Conservation (phyloP, 169 alveolate species). For the Cryptosporidium muris region DNA sequence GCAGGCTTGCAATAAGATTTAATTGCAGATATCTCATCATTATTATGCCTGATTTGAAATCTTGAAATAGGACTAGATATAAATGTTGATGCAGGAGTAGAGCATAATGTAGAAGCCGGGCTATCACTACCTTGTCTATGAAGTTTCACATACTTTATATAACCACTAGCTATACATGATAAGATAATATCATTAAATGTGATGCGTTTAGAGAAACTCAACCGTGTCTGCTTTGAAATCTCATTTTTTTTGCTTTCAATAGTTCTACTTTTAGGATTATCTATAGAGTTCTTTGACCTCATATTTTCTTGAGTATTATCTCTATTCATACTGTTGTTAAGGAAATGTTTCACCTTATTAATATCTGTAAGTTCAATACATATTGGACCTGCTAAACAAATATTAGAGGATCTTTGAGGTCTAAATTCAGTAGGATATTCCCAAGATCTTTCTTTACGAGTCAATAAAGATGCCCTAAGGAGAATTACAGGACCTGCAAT, state of each 20-base stretch:
- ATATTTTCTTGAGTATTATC: no score
- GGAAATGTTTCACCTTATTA: slow-evolving; percentile 27
- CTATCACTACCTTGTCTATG: neutral
- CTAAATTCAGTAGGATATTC: slow-evolving; percentile 34
- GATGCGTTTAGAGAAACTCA: slow-evolving; percentile 49
- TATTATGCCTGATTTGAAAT: neutral
- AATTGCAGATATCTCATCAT: neutral
- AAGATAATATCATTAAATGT: slow-evolving; percentile 64
- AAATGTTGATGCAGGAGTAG: slow-evolving; percentile 12
- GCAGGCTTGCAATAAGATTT: neutral
- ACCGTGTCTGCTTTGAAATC: neutral
- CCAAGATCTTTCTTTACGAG: slow-evolving; percentile 68
- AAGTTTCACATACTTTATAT: slow-evolving; percentile 39
- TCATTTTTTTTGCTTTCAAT: neutral
- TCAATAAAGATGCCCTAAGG: slow-evolving; percentile 34
- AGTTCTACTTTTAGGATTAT: neutral
- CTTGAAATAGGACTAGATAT: neutral
- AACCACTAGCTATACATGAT: slow-evolving; percentile 71
- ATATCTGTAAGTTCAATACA: slow-evolving; percentile 28
- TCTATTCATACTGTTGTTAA: neutral
- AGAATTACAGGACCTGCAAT: slow-evolving; percentile 64
- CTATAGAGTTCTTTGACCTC: neutral
- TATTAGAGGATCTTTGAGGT: slow-evolving; percentile 31
- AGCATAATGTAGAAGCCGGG: slow-evolving; percentile 25
- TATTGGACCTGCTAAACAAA: slow-evolving; percentile 39